Conservation (phyloP, 768 basidiomycete species). For the Royoungia palumana region DNA sequence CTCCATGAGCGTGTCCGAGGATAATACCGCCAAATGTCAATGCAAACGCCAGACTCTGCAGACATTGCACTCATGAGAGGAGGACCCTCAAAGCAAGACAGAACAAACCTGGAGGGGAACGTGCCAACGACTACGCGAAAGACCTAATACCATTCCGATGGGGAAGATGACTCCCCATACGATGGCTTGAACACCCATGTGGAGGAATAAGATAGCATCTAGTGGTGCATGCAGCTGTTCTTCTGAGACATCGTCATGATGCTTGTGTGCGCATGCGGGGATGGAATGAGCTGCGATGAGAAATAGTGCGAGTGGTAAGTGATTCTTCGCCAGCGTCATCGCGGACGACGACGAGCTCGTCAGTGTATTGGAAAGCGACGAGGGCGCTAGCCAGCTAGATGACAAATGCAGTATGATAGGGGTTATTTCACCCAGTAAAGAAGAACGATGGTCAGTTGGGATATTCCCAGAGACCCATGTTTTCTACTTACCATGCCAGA, state of each 20-base stretch:
- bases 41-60: slow-evolving; percentile 62
- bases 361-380: background rate
- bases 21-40: slow-evolving; percentile 72
- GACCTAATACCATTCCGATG: slow-evolving; percentile 72
- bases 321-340: background rate
- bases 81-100: background rate
- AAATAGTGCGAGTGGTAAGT: slow-evolving; percentile 9
- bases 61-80: background rate
- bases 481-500: background rate
- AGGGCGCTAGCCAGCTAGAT: background rate
- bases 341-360: background rate
- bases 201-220: slow-evolving; percentile 78
- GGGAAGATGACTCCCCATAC: slow-evolving; percentile 91
- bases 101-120: slow-evolving; percentile 70
- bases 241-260: slow-evolving; percentile 59
- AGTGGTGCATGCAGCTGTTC: slow-evolving; percentile 63
- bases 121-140: slow-evolving; percentile 83
- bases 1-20: slow-evolving; percentile 84
- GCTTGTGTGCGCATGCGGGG: slow-evolving; percentile 46
- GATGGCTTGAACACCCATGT: slow-evolving; percentile 71
- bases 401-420: slow-evolving; percentile 1
- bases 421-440: background rate
- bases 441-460: too few species aligned
- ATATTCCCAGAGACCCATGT: too few species aligned
- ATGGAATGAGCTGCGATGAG: slow-evolving; percentile 5